Base-by-base conservation (phyloP, 495 filamentous ascomycete species). In the Aspergillus asperescens region DNA sequence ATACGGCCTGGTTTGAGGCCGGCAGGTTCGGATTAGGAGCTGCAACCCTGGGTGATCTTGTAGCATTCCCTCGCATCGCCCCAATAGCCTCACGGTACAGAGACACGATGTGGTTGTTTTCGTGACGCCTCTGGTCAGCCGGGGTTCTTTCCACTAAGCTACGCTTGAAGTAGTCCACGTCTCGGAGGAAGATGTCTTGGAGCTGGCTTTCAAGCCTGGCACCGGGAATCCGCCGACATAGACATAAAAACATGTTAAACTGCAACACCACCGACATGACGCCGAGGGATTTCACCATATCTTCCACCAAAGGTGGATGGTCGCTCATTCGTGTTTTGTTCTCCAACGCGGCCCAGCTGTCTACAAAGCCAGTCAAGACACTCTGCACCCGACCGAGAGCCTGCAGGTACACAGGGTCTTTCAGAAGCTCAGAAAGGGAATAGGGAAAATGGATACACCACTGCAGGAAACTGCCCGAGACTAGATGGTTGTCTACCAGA, bases 221-320 rank as follows among this genome's bases (percentile, higher is more conserved):
- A 2, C 56, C 60, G 31, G 63, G 65, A 3, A 71, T 34, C 42
- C 58, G 52, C 7, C 71, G 69, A 43, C 56, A 65, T 20, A 77
- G 72, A 1, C 82, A 79, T 16, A 75, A 74, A 52, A 85, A 88
- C 13, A 86, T 65, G 34, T 86, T 78, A 1, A 53, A 63, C 57
- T 86, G 79, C 9, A 89, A 53, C 3, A 75, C 68, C 0, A 76
- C 69, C 0, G 86, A 88, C 9, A 61, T 64, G 18, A 86, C 66
- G 1, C 61, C 54, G n/a, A 88, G 70, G 13, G 48, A 39, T 3
- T 44, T 52, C 18, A 77, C 55, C 1, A 89, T 64, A 61, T 90
- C 86, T 35, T 76, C 73, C 28, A 84, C 73, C 6, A 86, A 62
- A 8, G 81, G 79, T 18, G 86, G 86, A 60, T 78, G 84, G 60